A percentile compares a stretch with the other conserved stretches of the same genome.
Evolutionary conservation across 495 filamentous ascomycete genomes (phyloP).

Genomic region (Penicillium robsamsonii): DNA sequence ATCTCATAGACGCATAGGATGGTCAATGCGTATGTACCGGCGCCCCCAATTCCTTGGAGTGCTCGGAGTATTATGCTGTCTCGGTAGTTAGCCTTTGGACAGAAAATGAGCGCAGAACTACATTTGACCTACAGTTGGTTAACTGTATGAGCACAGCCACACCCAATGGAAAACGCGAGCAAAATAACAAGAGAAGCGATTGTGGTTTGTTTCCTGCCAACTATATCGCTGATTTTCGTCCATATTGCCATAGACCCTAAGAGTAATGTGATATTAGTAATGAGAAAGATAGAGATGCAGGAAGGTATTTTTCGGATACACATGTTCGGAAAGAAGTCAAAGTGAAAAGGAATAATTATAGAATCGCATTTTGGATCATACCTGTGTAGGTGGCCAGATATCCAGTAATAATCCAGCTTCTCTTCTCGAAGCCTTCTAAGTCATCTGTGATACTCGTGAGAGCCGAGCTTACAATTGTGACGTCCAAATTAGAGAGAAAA

Average conservation of each 20-base stretch:
- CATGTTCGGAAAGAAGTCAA: neutral
- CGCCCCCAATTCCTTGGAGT: slow-evolving; percentile 57
- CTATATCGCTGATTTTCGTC: slow-evolving; percentile 59
- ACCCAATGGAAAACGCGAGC: slow-evolving; percentile 55
- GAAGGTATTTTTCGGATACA: neutral
- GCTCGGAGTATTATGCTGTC: slow-evolving; percentile 52
- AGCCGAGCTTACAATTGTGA: slow-evolving; percentile 63
- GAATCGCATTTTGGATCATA: slow-evolving; percentile 17
- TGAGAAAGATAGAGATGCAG: neutral
- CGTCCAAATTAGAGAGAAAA: slow-evolving; percentile 59
- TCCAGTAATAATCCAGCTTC: slow-evolving; percentile 55
- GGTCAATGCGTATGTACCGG: slow-evolving; percentile 52
- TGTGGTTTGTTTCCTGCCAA: slow-evolving; percentile 52
- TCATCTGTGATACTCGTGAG: slow-evolving; percentile 58
- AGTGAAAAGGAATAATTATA: neutral
- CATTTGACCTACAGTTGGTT: slow-evolving; percentile 45
- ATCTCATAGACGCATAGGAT: slow-evolving; percentile 48
- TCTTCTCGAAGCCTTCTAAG: slow-evolving; percentile 51
- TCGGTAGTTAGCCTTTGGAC: neutral
- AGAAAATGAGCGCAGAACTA: neutral
- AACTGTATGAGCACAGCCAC: slow-evolving; percentile 51
- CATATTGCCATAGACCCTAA: slow-evolving; percentile 56
- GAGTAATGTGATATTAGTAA: neutral
- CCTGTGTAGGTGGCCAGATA: slow-evolving; percentile 59
- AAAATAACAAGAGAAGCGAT: slow-evolving; percentile 52